These are phyloP conservation scores for Thinopyrum elongatum DNA, from an alignment of 176 grass and related monocot genomes.

Conservation along the genomic window DNA sequence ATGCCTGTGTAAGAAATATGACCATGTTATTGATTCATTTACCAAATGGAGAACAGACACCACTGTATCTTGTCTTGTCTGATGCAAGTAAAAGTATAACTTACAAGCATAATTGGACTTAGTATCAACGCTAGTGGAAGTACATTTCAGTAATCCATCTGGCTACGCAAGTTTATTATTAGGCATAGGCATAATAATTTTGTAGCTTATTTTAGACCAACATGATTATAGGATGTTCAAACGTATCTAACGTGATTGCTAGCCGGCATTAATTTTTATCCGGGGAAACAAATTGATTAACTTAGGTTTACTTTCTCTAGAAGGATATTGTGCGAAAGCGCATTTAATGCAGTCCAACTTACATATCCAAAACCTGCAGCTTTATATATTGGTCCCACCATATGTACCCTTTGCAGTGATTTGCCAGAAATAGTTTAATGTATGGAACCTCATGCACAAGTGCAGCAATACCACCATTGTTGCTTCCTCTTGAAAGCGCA, in stretches of 20 bases:
- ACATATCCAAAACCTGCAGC: constrained; percentile 57
- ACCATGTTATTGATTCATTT: not conserved
- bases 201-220: not conserved
- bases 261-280: not conserved
- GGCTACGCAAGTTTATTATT: not conserved
- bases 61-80: not conserved
- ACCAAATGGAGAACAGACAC: not conserved
- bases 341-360: constrained; percentile 19
- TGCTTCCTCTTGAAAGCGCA: constrained; percentile 54
- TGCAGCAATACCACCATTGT: constrained; percentile 47
- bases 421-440: constrained; percentile 50
- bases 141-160: not conserved
- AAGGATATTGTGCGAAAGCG: not conserved
- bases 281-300: not conserved
- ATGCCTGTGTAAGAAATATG: constrained; percentile 37
- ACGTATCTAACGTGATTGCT: not conserved
- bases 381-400: constrained; percentile 67
- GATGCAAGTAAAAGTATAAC: not conserved
- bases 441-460: constrained; percentile 49
- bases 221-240: not conserved
- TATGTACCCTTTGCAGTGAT: constrained; percentile 46
- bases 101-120: not conserved
- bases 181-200: not conserved
- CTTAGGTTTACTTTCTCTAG: not conserved
- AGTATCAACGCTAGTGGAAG: not conserved